Conservation (phyloP, 306 rosid species). For the Psophocarpus tetragonolobus region DNA sequence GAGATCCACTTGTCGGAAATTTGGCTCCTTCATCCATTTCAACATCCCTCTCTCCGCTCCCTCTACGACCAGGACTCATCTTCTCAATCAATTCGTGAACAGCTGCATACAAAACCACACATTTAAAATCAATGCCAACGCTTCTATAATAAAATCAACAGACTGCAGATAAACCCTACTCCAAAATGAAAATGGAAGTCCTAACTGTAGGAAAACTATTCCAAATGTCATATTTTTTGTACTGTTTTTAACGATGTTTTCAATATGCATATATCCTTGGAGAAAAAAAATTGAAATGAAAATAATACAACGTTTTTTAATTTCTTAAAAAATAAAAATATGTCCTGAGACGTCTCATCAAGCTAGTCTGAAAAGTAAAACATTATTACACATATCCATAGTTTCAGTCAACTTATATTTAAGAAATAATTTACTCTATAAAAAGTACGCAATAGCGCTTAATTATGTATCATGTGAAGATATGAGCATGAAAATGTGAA, state of each 20-base stretch:
- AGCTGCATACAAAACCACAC: slow-evolving; percentile 33
- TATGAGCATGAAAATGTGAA: no score
- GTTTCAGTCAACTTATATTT: no score
- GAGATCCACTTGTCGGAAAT: slow-evolving; percentile 53
- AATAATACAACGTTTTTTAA: background rate
- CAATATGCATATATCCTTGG: background rate
- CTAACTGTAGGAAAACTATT: no score
- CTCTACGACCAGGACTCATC: slow-evolving; percentile 65
- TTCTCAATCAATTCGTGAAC: slow-evolving; percentile 54
- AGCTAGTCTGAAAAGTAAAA: no score
- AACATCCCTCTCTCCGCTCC: slow-evolving; percentile 38
- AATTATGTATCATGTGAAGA: no score
- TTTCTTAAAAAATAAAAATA: background rate
- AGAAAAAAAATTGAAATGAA: background rate
- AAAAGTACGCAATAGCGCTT: no score
- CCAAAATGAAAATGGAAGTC: background rate
- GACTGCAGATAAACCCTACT: background rate
- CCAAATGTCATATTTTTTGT: background rate
- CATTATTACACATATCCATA: no score
- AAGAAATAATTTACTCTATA: no score
- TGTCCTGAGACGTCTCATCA: background rate
- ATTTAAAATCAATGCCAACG: background rate
- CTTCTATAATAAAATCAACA: background rate
- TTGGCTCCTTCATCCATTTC: slow-evolving; percentile 58
- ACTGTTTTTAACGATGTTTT: background rate